Evolutionary conservation across 345 rosid genomes (phyloP).

Genomic region (Chamaenerion angustifolium): DNA sequence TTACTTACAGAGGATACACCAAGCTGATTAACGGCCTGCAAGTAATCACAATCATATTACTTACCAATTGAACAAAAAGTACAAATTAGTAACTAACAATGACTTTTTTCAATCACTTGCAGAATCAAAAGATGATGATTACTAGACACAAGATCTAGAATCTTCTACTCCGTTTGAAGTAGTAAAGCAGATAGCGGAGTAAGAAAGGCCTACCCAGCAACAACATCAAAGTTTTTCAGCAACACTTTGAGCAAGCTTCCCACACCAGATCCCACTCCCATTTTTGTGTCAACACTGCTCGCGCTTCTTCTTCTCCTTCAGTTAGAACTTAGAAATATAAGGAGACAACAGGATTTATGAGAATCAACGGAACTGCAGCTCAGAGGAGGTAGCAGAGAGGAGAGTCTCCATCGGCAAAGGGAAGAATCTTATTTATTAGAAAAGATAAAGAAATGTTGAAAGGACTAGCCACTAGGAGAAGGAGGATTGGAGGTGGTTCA

Average conservation of each 20-base stretch:
- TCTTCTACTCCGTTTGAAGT: neutral
- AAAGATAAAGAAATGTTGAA: too few relatives aligned
- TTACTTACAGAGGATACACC: slow-evolving; percentile 83
- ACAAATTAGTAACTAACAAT: neutral
- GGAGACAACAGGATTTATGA: too few relatives aligned
- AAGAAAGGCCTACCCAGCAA: slow-evolving; percentile 51
- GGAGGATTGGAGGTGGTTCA: too few relatives aligned
- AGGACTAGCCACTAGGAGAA: too few relatives aligned
- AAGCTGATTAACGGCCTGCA: slow-evolving; percentile 91
- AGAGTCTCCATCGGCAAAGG: neutral
- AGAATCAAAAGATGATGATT: neutral
- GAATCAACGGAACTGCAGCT: too few relatives aligned
- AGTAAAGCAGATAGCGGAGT: neutral
- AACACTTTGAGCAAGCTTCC: slow-evolving; percentile 57
- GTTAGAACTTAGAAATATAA: neutral
- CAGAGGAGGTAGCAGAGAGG: slow-evolving; percentile 1
- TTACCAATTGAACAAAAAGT: too few relatives aligned
- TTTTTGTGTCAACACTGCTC: neutral
- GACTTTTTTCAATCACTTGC: neutral
- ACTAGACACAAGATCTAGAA: neutral
- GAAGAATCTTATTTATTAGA: too few relatives aligned
- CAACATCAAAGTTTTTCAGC: slow-evolving; percentile 70
- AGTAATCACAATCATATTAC: slow-evolving; percentile 2
- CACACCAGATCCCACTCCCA: slow-evolving; percentile 57
- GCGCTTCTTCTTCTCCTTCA: neutral